Conservation (phyloP, 164 flowering plant genomes). For the Stephania cephalantha region DNA sequence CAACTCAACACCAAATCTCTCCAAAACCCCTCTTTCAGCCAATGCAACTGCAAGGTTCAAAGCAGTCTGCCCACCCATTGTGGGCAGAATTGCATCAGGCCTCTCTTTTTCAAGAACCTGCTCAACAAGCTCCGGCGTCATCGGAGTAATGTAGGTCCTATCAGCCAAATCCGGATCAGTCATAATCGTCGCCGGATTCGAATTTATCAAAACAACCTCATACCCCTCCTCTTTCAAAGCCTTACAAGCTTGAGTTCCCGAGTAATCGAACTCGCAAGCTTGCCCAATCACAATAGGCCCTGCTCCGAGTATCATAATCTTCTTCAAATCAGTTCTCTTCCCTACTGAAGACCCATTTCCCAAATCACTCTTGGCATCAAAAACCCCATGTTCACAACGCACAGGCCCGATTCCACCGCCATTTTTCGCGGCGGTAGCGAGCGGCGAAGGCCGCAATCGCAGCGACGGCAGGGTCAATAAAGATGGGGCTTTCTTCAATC, state of each 20-base stretch:
- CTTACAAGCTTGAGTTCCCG: conserved; percentile 96
- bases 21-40: conserved; percentile 77
- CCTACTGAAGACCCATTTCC: conserved; percentile 28
- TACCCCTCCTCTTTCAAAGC: conserved; percentile 92
- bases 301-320: conserved; percentile 89
- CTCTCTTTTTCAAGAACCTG: conserved; percentile 83
- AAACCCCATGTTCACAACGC: conserved; percentile 10
- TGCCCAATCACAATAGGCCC: conserved; percentile 98
- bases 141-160: conserved; percentile 79
- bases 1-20: conserved; percentile 70
- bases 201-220: conserved; percentile 76
- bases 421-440: not conserved
- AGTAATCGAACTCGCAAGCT: conserved; percentile 97
- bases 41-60: conserved; percentile 85
- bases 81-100: conserved; percentile 93
- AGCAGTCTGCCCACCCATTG: conserved; percentile 99
- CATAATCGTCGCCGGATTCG: conserved; percentile 99
- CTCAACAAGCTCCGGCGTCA: conserved; percentile 88
- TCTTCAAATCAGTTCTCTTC: conserved; percentile 81
- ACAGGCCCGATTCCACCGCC: conserved; percentile 1
- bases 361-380: conserved; percentile 2
- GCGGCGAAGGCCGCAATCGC: not conserved
- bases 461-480: conserved; percentile 4
- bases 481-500: not conserved
- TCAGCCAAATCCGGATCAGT: conserved; percentile 93